Percentiles rank a stretch among this genome's conserved stretches.
Evolutionary conservation across 1,139 yeast species (phyloP).

Genomic region (Williopsis jadinii): DNA sequence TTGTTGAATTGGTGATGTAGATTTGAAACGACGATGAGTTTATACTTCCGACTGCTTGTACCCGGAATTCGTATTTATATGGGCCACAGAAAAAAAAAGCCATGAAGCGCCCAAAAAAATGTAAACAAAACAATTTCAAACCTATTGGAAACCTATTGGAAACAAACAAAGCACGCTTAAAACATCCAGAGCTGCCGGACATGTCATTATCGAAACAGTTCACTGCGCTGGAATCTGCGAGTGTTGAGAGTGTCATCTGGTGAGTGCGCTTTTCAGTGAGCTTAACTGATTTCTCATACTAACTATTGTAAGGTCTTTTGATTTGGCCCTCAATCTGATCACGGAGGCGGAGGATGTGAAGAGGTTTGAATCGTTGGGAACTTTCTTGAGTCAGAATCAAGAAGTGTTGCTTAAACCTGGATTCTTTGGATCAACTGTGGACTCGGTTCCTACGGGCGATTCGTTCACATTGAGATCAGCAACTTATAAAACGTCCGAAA

Average conservation of each 20-base stretch:
- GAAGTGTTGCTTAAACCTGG: conserved; percentile 28
- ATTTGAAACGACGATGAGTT: too few species aligned
- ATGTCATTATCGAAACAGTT: too few species aligned
- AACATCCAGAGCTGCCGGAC: too few species aligned
- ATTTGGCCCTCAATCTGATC: conserved; percentile 16
- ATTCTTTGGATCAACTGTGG: conserved; percentile 26
- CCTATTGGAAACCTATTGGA: too few species aligned
- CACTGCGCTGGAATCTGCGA: too few species aligned
- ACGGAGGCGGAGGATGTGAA: conserved; percentile 8
- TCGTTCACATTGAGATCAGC: conserved; percentile 15
- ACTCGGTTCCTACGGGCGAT: conserved; percentile 7
- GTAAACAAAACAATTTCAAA: too few species aligned
- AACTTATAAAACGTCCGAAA: conserved; percentile 5
- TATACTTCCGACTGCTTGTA: too few species aligned
- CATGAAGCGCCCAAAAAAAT: too few species aligned
- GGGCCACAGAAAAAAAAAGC: too few species aligned
- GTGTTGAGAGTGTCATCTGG: not conserved
- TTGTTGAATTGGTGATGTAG: too few species aligned
- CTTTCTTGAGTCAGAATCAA: conserved; percentile 35
- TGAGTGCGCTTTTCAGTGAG: not conserved
- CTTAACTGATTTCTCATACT: conserved; percentile 1
- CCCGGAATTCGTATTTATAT: too few species aligned
- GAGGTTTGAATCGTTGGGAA: conserved; percentile 36
- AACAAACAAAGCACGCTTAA: too few species aligned
- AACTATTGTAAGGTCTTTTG: conserved; percentile 18